These are phyloP conservation scores for Eimeria brunetti DNA, from an alignment of 169 alveolate species.

Conservation along the genomic window DNA sequence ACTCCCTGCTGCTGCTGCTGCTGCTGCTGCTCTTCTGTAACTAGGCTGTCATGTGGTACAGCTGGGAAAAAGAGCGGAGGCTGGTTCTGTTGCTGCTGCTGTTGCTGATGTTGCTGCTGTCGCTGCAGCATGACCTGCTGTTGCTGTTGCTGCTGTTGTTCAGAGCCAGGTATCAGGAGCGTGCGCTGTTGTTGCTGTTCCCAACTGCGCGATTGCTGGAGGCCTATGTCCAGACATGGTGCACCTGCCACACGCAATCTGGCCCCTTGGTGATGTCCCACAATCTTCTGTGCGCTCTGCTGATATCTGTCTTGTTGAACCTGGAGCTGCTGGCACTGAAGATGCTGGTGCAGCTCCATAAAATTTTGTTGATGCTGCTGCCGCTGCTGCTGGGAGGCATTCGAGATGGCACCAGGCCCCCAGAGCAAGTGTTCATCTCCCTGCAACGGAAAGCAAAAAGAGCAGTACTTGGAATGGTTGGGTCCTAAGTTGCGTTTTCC, in stretches of 20 bases:
- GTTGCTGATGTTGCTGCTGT: conserved; percentile 45
- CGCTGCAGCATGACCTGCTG: conserved; percentile 28
- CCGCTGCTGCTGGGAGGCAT: conserved; percentile 50
- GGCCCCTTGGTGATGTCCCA: conserved; percentile 40
- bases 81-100: conserved; percentile 30
- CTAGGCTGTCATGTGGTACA: conserved; percentile 8
- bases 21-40: conserved; percentile 27
- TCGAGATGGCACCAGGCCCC: conserved; percentile 25
- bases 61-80: conserved; percentile 39
- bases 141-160: neutral
- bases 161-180: conserved; percentile 24
- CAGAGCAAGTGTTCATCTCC: conserved; percentile 25
- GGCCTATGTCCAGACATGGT: conserved; percentile 5
- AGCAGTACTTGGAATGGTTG: neutral
- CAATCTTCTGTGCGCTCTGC: conserved; percentile 35
- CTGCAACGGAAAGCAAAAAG: conserved; percentile 30
- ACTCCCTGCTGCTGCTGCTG: conserved; percentile 36
- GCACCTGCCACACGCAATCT: conserved; percentile 22
- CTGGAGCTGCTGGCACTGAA: conserved; percentile 28
- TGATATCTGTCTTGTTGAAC: conserved; percentile 38
- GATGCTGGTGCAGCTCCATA: conserved; percentile 42
- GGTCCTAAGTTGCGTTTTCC: neutral
- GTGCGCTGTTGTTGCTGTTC: conserved; percentile 35
- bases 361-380: conserved; percentile 23
- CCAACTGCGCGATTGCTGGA: conserved; percentile 27